phyloP scores from a whole-genome alignment of 106 monocot species.

The Allium fistulosum region DNA sequence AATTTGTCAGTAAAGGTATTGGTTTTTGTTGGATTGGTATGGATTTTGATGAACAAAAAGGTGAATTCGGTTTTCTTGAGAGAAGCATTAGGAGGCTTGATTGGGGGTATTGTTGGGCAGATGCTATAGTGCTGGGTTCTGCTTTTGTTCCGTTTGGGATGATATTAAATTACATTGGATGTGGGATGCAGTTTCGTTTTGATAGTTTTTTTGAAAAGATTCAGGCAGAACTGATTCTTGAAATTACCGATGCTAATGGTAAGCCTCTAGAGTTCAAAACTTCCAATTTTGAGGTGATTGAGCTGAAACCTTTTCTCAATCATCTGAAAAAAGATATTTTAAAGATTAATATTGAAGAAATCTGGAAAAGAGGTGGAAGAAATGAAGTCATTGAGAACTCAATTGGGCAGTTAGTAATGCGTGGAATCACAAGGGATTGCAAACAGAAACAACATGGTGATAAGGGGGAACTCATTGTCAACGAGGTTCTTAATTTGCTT shows the following conservation, averaged over 20 bases:
- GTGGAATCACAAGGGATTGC: slow-evolving; percentile 10
- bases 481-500: slow-evolving; percentile 58
- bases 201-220: slow-evolving; percentile 5
- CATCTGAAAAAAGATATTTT: not conserved
- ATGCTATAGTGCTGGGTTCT: slow-evolving; percentile 66
- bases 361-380: slow-evolving; percentile 19
- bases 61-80: slow-evolving; percentile 17
- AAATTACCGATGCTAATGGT: slow-evolving; percentile 57
- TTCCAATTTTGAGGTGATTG: slow-evolving; percentile 52
- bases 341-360: slow-evolving; percentile 41
- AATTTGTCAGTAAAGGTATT: slow-evolving; percentile 35
- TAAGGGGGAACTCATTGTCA: slow-evolving; percentile 19
- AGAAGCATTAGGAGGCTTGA: slow-evolving; percentile 41
- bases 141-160: slow-evolving; percentile 62
- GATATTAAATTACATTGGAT: slow-evolving; percentile 49
- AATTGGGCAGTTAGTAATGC: slow-evolving; percentile 27
- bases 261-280: slow-evolving; percentile 73
- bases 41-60: slow-evolving; percentile 3
- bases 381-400: slow-evolving; percentile 8
- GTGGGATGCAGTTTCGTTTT: slow-evolving; percentile 14
- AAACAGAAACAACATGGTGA: not conserved
- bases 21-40: slow-evolving; percentile 64
- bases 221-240: slow-evolving; percentile 38
- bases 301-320: slow-evolving; percentile 16
- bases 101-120: slow-evolving; percentile 55